Base-by-base conservation (phyloP, 352 stramenopile genomes). In the Phytopythium montanum region DNA sequence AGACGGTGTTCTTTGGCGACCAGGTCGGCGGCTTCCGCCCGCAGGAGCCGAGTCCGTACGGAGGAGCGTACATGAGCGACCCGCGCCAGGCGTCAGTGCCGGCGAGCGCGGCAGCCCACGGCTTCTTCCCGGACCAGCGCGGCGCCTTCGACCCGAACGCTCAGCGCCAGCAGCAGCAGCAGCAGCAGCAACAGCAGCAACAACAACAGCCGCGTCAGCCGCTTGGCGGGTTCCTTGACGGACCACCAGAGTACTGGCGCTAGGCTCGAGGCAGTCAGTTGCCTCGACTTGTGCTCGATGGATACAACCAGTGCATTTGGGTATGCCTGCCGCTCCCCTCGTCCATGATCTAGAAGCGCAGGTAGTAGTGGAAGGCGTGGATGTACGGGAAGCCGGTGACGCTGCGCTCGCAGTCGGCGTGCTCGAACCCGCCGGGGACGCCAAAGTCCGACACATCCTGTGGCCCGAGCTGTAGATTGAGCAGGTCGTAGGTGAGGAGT, bases 301-400 rank as follows among this genome's bases (percentile, higher is more conserved):
- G 38, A 44, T 44, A 44, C 16, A 44, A 42, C 4, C 38, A n/a
- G n/a, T 44, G 38, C 38, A 51, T 13, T 26, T 61, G 25, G n/a
- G 50, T 45, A 52, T 51, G 63, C 19, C 36, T 33, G 21, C 52
- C 39, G 23, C 21, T 58, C 6, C 21, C 44, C 25, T 44, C 23
- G 7, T 44, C 52, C 5, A n/a, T 23, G 65, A n/a, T 1, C n/a
- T 74, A 90, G 52, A 88, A 90, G 19, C 78, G 68, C 36, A 89
- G 62, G 31, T 90, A 88, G 64, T 92, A 73, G 57, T 92, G 75
- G 61, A 89, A 92, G 13, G 71, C 73, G 60, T 92, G 82, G 53
- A 92, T 90, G 58, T 89, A 90, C 31, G 81, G 75, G 59, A 92
- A 90, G n/a, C 79, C 77, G 33, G 68, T 69, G 21, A 87, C 76